phyloP scores from a whole-genome alignment of 352 stramenopile species.

The Globisporangium echinulatum region DNA sequence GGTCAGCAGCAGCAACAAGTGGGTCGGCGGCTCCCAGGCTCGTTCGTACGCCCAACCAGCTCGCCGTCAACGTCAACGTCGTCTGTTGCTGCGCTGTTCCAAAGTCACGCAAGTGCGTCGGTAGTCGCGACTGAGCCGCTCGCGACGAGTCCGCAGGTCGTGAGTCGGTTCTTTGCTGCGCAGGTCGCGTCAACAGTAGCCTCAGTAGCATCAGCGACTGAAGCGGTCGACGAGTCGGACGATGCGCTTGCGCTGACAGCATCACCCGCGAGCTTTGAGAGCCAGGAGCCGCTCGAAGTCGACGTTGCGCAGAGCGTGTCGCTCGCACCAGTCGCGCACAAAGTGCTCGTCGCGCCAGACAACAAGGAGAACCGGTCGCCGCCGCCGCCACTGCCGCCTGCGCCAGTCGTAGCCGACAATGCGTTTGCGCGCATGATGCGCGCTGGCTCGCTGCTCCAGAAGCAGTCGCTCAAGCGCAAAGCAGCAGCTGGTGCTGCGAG shows the following conservation, averaged over 20 bases:
- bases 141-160: constrained; percentile 6
- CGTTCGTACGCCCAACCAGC: not conserved
- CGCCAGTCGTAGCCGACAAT: constrained; percentile 39
- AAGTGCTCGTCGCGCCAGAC: constrained; percentile 10
- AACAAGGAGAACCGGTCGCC: constrained; percentile 45
- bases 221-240: constrained; percentile 24
- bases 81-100: not conserved
- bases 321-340: constrained; percentile 42
- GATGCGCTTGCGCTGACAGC: constrained; percentile 5
- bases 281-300: constrained; percentile 40
- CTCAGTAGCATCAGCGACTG: constrained; percentile 20
- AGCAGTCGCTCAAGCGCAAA: constrained; percentile 51
- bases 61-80: not conserved
- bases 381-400: constrained; percentile 1
- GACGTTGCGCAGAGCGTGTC: constrained; percentile 44
- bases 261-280: constrained; percentile 28
- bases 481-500: constrained; percentile 13
- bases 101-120: not conserved
- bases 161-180: constrained; percentile 17
- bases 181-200: constrained; percentile 15
- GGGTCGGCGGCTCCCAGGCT: constrained; percentile 3
- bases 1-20: not conserved
- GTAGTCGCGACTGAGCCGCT: not conserved
- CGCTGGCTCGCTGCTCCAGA: constrained; percentile 47
- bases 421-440: constrained; percentile 80